Percentiles rank a stretch among this genome's conserved stretches.
Conservation (phyloP, 2,329 filamentous ascomycete species). For the Thelonectria rubi region DNA sequence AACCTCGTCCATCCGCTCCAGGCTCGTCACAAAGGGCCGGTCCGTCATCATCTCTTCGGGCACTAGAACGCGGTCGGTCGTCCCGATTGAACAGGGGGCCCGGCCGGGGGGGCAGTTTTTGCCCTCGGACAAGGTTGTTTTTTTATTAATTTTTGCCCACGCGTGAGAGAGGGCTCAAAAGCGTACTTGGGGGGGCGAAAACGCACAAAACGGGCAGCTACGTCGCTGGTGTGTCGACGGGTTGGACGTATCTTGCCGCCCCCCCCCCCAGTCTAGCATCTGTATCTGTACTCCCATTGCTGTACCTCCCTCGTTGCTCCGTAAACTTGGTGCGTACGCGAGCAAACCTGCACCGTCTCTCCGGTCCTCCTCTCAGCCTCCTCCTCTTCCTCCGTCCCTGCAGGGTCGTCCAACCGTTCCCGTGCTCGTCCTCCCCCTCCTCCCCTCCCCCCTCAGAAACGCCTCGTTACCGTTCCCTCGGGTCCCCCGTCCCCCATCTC, state of each 20-base stretch:
- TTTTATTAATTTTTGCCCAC: neutral
- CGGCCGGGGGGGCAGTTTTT: no score
- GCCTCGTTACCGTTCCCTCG: neutral
- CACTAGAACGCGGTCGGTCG: neutral
- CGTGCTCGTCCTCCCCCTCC: neutral
- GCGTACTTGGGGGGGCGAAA: no score
- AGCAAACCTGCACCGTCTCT: no score
- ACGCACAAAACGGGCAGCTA: no score
- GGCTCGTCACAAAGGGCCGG: neutral
- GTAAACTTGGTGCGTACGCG: no score
- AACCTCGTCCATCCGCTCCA: no score
- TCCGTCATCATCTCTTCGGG: neutral
- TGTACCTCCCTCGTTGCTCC: no score
- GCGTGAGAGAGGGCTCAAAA: neutral
- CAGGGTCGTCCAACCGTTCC: slow-evolving; percentile 2
- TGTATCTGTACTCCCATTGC: no score
- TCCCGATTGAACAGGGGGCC: neutral
- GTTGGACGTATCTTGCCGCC: no score
- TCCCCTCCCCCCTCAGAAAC: neutral
- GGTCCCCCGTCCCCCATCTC: neutral
- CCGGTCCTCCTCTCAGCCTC: neutral
- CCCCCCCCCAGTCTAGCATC: no score
- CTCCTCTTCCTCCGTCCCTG: neutral
- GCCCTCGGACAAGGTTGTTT: neutral
- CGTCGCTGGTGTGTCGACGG: no score